phyloP scores from a whole-genome alignment of 2,329 filamentous ascomycete genomes.

The Plenodomus lindquistii region DNA sequence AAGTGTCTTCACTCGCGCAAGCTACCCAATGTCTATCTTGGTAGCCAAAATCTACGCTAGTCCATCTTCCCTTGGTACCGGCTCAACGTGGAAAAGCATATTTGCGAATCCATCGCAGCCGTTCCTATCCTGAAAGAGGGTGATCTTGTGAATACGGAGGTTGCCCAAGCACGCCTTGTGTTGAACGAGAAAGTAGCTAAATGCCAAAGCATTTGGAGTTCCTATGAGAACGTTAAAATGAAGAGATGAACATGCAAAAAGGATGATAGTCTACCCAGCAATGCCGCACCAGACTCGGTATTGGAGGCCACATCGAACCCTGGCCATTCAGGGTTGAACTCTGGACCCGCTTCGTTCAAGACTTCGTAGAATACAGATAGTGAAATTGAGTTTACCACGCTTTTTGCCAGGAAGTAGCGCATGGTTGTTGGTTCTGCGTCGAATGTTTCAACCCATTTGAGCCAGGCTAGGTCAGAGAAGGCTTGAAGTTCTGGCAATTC shows the following conservation, averaged over 20 bases:
- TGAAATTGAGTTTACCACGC: neutral
- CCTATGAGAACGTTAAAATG: neutral
- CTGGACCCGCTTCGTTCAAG: neutral
- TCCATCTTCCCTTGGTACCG: neutral
- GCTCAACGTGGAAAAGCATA: neutral
- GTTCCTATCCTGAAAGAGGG: neutral
- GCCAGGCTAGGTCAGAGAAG: neutral
- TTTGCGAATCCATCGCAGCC: neutral
- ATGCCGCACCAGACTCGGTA: neutral
- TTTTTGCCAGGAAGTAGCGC: neutral
- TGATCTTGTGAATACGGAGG: neutral
- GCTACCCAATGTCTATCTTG: neutral
- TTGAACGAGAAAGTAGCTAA: neutral
- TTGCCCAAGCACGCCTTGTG: neutral
- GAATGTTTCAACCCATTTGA: neutral
- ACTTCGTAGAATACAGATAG: neutral
- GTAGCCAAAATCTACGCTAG: neutral
- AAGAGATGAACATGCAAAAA: neutral
- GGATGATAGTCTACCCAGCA: neutral
- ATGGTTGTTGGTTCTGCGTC: neutral
- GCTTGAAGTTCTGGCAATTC: neutral
- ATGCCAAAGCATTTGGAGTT: neutral
- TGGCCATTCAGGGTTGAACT: neutral
- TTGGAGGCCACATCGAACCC: neutral
- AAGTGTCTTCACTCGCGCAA: neutral